A percentile compares a stretch with the other conserved stretches of the same genome.
These are phyloP conservation scores for Epicoccum sorghinum DNA, from an alignment of 2,329 filamentous ascomycete species.

Conservation along the genomic window DNA sequence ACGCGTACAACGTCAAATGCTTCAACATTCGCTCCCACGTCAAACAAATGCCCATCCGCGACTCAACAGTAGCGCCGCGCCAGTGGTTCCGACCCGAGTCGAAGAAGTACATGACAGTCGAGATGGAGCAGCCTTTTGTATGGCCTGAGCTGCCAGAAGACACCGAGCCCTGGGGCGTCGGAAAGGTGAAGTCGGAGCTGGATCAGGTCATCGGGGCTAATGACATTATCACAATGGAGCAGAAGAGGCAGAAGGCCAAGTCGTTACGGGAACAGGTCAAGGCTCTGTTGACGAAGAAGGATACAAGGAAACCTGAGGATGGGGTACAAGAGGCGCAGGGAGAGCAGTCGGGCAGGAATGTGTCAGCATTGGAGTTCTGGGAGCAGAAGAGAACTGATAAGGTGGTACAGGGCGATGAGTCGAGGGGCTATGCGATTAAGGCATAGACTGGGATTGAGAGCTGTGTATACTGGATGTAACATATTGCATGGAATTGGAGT, in stretches of 20 bases:
- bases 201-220: slow-evolving; percentile 13
- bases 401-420: slow-evolving; percentile 26
- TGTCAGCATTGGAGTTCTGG: slow-evolving; percentile 48
- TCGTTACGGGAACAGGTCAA: slow-evolving; percentile 34
- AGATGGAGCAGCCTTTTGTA: slow-evolving; percentile 84
- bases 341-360: slow-evolving; percentile 26
- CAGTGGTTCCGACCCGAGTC: slow-evolving; percentile 72
- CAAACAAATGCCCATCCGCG: slow-evolving; percentile 69
- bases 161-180: slow-evolving; percentile 50
- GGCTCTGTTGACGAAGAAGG: slow-evolving; percentile 30
- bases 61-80: slow-evolving; percentile 56
- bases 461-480: slow-evolving; percentile 26
- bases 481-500: slow-evolving; percentile 21
- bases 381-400: slow-evolving; percentile 33
- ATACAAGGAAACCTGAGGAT: slow-evolving; percentile 4
- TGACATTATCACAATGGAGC: slow-evolving; percentile 9
- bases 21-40: slow-evolving; percentile 78
- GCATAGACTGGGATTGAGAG: slow-evolving; percentile 15
- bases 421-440: slow-evolving; percentile 27
- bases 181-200: slow-evolving; percentile 51
- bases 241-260: slow-evolving; percentile 24
- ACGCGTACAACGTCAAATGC: slow-evolving; percentile 78
- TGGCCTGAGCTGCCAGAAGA: slow-evolving; percentile 74
- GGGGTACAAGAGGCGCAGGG: slow-evolving; percentile 1
- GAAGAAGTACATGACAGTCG: slow-evolving; percentile 93